These are phyloP conservation scores for Gossypium davidsonii DNA, from an alignment of 441 rosid genomes.

Conservation along the genomic window DNA sequence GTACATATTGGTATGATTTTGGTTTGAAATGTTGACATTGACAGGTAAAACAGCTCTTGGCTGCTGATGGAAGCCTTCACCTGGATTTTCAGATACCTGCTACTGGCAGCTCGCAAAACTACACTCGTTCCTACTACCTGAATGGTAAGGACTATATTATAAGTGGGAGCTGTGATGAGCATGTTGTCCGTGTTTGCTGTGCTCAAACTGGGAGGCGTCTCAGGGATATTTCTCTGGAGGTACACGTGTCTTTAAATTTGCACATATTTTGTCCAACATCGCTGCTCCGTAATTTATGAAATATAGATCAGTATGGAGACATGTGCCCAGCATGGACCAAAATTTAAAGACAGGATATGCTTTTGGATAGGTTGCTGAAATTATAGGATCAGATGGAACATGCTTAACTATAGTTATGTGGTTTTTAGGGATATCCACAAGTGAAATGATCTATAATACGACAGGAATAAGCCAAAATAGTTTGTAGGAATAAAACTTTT, in stretches of 20 bases:
- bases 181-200: conserved; percentile 77
- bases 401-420: neutral
- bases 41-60: conserved; percentile 84
- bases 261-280: neutral
- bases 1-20: neutral
- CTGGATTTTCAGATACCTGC: conserved; percentile 64
- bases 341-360: neutral
- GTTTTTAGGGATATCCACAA: neutral
- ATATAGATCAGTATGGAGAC: neutral
- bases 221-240: conserved; percentile 87
- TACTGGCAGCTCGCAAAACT: conserved; percentile 77
- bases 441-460: neutral
- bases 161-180: conserved; percentile 94
- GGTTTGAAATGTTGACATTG: conserved; percentile 15
- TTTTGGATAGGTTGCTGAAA: neutral
- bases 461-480: neutral
- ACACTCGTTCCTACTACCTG: conserved; percentile 91
- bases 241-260: conserved; percentile 20
- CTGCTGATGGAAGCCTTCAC: conserved; percentile 84
- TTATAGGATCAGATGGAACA: neutral
- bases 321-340: neutral
- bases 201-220: conserved; percentile 98
- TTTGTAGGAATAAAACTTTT: neutral
- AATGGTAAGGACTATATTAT: conserved; percentile 88
- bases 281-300: neutral